phyloP scores from a whole-genome alignment of 768 basidiomycete species.

The Russula olivacea region DNA sequence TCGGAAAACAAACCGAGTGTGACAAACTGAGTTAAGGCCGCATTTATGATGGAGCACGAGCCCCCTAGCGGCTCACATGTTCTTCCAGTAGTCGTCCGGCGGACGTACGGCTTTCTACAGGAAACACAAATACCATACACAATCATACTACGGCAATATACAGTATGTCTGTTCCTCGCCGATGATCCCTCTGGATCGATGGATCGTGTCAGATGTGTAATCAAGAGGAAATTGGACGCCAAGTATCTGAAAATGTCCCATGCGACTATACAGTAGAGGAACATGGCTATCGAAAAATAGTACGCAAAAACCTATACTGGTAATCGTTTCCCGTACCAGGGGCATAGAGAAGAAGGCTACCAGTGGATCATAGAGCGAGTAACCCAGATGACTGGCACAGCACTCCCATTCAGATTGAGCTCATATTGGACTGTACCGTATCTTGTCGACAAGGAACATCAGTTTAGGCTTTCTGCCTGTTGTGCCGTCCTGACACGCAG shows the following conservation, averaged over 20 bases:
- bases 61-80: not conserved
- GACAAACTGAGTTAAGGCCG: not conserved
- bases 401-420: not conserved
- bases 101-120: not conserved
- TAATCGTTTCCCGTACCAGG: not conserved
- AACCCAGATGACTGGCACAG: not conserved
- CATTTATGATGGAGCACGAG: not conserved
- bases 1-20: not conserved
- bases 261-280: not conserved
- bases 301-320: not conserved
- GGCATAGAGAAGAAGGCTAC: not conserved
- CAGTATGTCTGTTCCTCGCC: too few species aligned
- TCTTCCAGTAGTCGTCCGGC: not conserved
- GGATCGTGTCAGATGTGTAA: too few species aligned
- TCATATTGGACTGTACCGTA: not conserved
- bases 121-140: too few species aligned
- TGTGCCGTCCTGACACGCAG: not conserved
- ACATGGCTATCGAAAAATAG: not conserved
- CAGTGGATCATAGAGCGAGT: not conserved
- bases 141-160: too few species aligned
- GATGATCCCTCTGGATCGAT: too few species aligned
- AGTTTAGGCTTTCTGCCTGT: not conserved
- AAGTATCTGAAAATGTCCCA: too few species aligned
- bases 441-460: not conserved
- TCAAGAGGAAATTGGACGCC: too few species aligned